Evolutionary conservation across 352 stramenopile species (phyloP), one percentile per base, ranked within the genome.

Genomic region (Phytopythium litorale): DNA sequence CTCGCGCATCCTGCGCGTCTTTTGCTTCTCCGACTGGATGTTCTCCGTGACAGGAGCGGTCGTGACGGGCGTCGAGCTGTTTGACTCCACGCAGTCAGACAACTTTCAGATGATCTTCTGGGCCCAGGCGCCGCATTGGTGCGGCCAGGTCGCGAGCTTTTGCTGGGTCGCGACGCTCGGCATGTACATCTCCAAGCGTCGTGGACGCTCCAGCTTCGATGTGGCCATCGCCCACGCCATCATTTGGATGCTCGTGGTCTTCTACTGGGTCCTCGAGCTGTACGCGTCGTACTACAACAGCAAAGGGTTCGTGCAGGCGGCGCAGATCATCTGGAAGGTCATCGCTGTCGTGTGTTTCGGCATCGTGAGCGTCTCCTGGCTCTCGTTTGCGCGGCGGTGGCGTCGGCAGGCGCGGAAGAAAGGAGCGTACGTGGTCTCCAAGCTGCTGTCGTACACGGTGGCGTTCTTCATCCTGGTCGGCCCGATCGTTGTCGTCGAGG

Each of bases 361-460:
- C 12, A 64, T 86, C 54, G 85, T 91, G 13, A 75, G 64, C 11
- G 68, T 73, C 32, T 82, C 76, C 18, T 95, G 86, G 79, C 30
- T 73, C 12, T 64, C 86, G 23, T 91, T 91, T 37, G 72, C 78
- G 9, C 60, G 72, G 32, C 70, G 83, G 11, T 87, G 83, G 77
- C 73, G 68, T 7, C 69, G 58, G 45, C 68, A 73, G 49, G 76
- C 79, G 40, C 67, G 78, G 37, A 67, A 76, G 0, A 75, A 73
- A 54, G 79, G 81, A 42, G 74, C 78, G 0, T 82, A 91, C 59
- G 83, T 95, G 12, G 70, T 93, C 23, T 76, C 81, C 63, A 95
- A 92, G 69, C 59, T 95, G 53, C 67, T 89, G 40, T 82, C 81
- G 54, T 95, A 91, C 73, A 85, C 81, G 18, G 63, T 95, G 33